Conservation (phyloP, 345 rosid genomes). For the Microthlaspi erraticum region DNA sequence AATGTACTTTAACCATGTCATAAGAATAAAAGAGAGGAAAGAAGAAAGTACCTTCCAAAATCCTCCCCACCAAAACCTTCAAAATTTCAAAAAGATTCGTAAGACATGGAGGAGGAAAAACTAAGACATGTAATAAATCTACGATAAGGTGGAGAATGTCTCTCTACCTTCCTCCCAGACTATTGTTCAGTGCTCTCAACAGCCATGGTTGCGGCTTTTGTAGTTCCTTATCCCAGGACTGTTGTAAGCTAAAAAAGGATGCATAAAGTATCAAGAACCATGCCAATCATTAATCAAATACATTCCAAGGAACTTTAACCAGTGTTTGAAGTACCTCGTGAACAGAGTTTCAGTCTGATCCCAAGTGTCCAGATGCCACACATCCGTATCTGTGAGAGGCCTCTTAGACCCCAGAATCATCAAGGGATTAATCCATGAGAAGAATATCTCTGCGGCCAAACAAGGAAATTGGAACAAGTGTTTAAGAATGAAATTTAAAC, state of each 20-base stretch:
- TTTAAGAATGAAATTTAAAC: neutral
- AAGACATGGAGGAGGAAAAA: slow-evolving; percentile 19
- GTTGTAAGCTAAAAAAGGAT: slow-evolving; percentile 72
- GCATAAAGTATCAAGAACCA: slow-evolving; percentile 32
- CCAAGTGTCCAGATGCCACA: slow-evolving; percentile 95
- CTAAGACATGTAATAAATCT: slow-evolving; percentile 6
- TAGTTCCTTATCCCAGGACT: slow-evolving; percentile 87
- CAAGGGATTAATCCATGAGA: slow-evolving; percentile 91
- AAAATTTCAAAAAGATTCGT: slow-evolving; percentile 29
- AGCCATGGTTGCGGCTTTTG: slow-evolving; percentile 84
- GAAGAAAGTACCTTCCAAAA: slow-evolving; percentile 85
- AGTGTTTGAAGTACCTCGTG: slow-evolving; percentile 51
- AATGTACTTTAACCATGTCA: slow-evolving; percentile 22
- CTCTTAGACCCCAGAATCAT: slow-evolving; percentile 85
- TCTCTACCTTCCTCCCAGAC: slow-evolving; percentile 91
- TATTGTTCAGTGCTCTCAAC: slow-evolving; percentile 72
- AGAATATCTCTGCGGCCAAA: slow-evolving; percentile 54
- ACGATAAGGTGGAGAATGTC: neutral
- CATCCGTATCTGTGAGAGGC: slow-evolving; percentile 89
- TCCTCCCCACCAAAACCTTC: slow-evolving; percentile 99
- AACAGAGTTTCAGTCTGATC: slow-evolving; percentile 89
- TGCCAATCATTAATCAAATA: slow-evolving; percentile 19
- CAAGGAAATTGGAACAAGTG: slow-evolving; percentile 13
- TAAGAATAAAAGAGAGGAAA: slow-evolving; percentile 2
- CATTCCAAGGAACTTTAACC: slow-evolving; percentile 17